Conservation (phyloP, 1,284 basidiomycete species). For the Irpex sp. region DNA sequence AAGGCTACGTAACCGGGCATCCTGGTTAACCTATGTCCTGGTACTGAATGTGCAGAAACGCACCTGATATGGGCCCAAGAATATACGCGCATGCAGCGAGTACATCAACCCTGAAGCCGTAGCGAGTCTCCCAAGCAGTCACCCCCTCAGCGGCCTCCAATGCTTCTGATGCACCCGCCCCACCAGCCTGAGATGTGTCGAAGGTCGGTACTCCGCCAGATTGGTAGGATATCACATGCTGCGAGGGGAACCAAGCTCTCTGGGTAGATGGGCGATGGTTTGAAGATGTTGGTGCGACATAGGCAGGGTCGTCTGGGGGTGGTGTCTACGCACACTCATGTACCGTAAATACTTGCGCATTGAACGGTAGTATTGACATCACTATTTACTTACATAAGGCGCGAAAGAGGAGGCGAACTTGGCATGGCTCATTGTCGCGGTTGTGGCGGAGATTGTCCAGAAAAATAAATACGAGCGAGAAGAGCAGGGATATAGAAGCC, state of each 20-base stretch:
- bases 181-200: constrained; percentile 41
- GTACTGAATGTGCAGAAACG: constrained; percentile 19
- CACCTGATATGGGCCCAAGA: constrained; percentile 73
- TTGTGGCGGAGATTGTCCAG: background rate
- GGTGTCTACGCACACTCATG: constrained; percentile 39
- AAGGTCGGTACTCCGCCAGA: constrained; percentile 65
- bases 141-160: constrained; percentile 45
- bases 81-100: constrained; percentile 69
- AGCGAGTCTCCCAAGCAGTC: constrained; percentile 72
- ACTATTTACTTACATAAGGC: constrained; percentile 42
- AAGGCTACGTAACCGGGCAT: constrained; percentile 44
- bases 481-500: background rate
- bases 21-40: background rate
- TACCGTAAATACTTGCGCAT: background rate
- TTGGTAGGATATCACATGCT: constrained; percentile 55
- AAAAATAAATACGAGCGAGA: background rate
- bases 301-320: constrained; percentile 54
- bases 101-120: constrained; percentile 68
- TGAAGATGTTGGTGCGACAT: constrained; percentile 18
- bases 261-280: constrained; percentile 27
- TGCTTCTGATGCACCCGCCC: constrained; percentile 35
- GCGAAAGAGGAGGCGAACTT: constrained; percentile 41
- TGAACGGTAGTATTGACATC: background rate
- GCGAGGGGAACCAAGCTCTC: constrained; percentile 55
- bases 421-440: constrained; percentile 24